Percentiles rank a stretch among this genome's conserved stretches.
Evolutionary conservation across 257 asterid genomes (phyloP).

Genomic region (Solanum medicagineum): DNA sequence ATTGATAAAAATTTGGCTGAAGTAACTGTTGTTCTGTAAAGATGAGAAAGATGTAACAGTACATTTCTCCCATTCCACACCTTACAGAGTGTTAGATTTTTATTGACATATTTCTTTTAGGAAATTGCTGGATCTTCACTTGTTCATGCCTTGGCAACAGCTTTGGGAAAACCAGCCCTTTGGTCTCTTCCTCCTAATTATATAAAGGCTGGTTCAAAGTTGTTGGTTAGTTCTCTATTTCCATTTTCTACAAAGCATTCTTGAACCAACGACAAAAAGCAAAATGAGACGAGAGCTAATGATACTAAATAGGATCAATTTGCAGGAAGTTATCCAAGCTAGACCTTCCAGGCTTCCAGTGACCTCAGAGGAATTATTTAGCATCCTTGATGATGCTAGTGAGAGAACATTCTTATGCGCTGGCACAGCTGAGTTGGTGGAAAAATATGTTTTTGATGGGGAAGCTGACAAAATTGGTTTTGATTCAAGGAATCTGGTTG

Average conservation of each 20-base stretch:
- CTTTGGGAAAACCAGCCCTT: constrained; percentile 44
- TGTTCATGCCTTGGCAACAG: constrained; percentile 38
- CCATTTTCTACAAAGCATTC: not conserved
- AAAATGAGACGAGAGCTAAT: not conserved
- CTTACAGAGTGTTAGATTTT: not conserved
- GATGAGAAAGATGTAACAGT: not conserved
- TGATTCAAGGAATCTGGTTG: constrained; percentile 71
- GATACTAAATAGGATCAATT: not conserved
- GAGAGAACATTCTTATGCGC: constrained; percentile 87
- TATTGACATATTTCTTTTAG: constrained; percentile 21
- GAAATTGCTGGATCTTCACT: constrained; percentile 61
- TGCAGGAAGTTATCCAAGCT: constrained; percentile 73
- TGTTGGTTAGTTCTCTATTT: constrained; percentile 42
- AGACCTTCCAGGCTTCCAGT: constrained; percentile 50
- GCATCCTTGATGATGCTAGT: constrained; percentile 87
- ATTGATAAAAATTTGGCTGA: not conserved
- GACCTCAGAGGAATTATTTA: constrained; percentile 62
- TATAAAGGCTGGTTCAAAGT: constrained; percentile 65
- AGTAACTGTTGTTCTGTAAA: not conserved
- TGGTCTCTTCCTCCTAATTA: constrained; percentile 67
- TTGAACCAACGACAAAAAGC: not conserved
- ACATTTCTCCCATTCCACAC: not conserved
- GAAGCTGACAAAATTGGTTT: constrained; percentile 55
- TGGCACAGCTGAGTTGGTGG: constrained; percentile 73
- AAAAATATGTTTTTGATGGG: constrained; percentile 60